Evolutionary conservation across 78 protist species (phyloP), one percentile per base, ranked within the genome.

Genomic region (slime mould (Dictyostelium discoideum)): DNA sequence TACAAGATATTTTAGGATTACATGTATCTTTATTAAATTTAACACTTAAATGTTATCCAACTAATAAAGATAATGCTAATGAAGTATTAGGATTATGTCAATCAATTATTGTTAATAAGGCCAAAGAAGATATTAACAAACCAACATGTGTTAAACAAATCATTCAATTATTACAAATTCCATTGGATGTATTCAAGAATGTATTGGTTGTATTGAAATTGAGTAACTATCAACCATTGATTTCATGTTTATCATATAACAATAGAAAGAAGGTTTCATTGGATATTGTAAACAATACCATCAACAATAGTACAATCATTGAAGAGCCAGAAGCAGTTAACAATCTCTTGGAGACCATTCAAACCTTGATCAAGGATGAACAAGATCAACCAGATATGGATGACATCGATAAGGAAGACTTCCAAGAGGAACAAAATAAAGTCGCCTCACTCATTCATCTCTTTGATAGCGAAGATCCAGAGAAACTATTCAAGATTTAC

Each of bases 391-490:
- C 95, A n/a, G 96, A 72, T 16, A 78, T n/a, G 69, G 92, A 77
- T 37, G 98, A 95, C 13, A 92, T 83, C 46, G 97, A 96, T 60
- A 87, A 96, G 48, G 98, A 93, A 74, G 98, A 97, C 77, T 95
- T 98, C 57, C 95, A n/a, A 16, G 99, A 82, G 20, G 99, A 98
- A 69, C 98, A 98, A 86, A 78, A 26, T 44, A 85, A 95, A 20
- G 97, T 97, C n/a, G 97, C 98, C 22, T 37, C 92, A 14, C 67
- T 95, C 22, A 44, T 98, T 22, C 98, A 96, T 95, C 48, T 97
- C 67, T 57, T 98, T 65, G 69, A 79, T 72, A 44, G 82, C 32
- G 96, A 84, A 44, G 95, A 84, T 48, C 94, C 96, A 40, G 98
- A 97, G 72, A 85, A 78, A 14, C 26, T 97, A 26, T 93, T 85